A percentile compares a stretch with the other conserved stretches of the same genome.
Conservation (phyloP, 2,329 filamentous ascomycete species). For the Elsinoe batatas region DNA sequence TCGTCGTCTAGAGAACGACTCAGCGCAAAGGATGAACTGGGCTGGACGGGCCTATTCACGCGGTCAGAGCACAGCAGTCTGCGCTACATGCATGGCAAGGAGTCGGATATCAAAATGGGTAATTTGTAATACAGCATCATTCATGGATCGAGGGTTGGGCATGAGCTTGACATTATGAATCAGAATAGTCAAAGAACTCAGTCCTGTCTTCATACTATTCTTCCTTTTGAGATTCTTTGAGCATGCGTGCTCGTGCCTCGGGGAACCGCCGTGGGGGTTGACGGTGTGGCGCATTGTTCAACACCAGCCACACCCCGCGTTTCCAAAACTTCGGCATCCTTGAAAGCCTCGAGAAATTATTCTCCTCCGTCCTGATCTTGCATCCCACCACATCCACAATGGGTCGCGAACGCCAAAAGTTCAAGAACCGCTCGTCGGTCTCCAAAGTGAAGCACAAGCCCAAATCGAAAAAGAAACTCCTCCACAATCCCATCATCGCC, state of each 20-base stretch:
- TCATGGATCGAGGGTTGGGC: too few species aligned
- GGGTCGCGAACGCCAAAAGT: conserved; percentile 61
- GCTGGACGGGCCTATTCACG: too few species aligned
- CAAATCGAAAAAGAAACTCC: conserved; percentile 42
- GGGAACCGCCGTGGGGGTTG: neutral
- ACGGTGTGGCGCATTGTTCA: too few species aligned
- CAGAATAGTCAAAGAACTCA: too few species aligned
- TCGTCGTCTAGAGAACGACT: neutral
- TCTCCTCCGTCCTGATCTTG: neutral
- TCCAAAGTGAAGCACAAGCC: conserved; percentile 38
- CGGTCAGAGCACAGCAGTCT: neutral
- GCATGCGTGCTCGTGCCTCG: too few species aligned
- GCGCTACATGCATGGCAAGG: neutral
- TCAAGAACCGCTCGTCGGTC: conserved; percentile 40
- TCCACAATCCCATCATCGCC: conserved; percentile 48
- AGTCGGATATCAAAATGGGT: neutral
- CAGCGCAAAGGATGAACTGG: too few species aligned
- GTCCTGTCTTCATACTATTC: neutral
- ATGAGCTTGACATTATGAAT: too few species aligned
- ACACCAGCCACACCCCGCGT: neutral
- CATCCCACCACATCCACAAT: conserved; percentile 35
- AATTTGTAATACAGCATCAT: conserved; percentile 2
- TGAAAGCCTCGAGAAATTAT: neutral
- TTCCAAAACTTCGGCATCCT: neutral
- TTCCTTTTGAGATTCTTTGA: too few species aligned